These are phyloP conservation scores for Triticum urartu DNA, from an alignment of 176 grass and related monocot genomes.

Conservation along the genomic window DNA sequence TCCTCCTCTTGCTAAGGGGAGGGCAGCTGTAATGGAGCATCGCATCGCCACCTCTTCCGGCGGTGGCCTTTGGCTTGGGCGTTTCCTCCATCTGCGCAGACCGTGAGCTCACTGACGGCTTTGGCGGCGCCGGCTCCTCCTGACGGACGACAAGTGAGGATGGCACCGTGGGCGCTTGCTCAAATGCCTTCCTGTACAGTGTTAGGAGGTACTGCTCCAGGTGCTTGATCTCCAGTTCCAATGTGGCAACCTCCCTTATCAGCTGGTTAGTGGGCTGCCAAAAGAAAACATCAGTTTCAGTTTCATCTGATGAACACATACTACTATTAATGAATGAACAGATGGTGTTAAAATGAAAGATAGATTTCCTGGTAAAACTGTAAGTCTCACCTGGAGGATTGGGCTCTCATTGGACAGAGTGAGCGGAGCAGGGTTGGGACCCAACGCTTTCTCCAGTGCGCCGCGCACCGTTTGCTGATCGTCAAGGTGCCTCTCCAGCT, in stretches of 20 bases:
- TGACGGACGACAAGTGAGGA: conserved; percentile 12
- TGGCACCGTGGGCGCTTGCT: conserved; percentile 54
- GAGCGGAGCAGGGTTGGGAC: conserved; percentile 50
- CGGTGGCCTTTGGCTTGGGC: conserved; percentile 7
- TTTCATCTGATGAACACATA: conserved; percentile 6
- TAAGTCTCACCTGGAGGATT: conserved; percentile 59
- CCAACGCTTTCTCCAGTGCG: conserved; percentile 76
- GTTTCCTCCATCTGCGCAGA: conserved; percentile 28
- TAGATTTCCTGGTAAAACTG: too few relatives aligned
- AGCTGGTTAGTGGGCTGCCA: conserved; percentile 74
- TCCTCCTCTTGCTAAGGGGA: conserved; percentile 22
- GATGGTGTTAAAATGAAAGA: not conserved
- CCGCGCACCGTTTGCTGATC: conserved; percentile 70
- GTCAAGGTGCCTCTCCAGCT: conserved; percentile 76
- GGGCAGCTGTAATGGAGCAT: conserved; percentile 34
- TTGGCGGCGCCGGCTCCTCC: conserved; percentile 11
- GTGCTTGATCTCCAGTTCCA: conserved; percentile 92
- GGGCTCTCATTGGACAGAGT: conserved; percentile 36
- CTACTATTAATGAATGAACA: too few relatives aligned
- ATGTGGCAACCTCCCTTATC: conserved; percentile 83
- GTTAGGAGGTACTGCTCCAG: conserved; percentile 94
- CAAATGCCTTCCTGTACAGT: conserved; percentile 85
- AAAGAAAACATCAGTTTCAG: not conserved
- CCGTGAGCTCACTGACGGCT: conserved; percentile 16
- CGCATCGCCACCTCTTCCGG: conserved; percentile 22